Evolutionary conservation across 495 filamentous ascomycete species (phyloP), one percentile per base, ranked within the genome.

Genomic region (Daldinia loculata): DNA sequence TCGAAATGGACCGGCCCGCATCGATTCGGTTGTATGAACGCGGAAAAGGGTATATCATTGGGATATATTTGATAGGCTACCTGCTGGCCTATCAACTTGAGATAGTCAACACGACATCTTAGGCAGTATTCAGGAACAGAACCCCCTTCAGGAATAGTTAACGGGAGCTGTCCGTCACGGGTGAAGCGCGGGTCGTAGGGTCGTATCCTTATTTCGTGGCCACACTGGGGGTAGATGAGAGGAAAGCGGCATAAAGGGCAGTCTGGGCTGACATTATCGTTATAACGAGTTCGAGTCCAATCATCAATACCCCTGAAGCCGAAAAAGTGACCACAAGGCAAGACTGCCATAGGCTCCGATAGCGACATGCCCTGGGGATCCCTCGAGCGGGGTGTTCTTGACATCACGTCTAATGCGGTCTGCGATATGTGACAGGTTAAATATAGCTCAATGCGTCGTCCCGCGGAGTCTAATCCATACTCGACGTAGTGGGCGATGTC

Each of bases 401-500:
- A 43, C 53, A 58, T 78, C 70, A 68, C 76, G 61, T 60, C 75
- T 56, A 71, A 75, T 17, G 4, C 17, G 1, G 51, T 43, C 8
- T 60, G 3, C 11, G 67, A 76, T 2, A 74, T 69, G 0, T 3
- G 0, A 22, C 74, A 74, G 2, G 53, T 61, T 1, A 78, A 36
- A 70, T 76, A 34, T 65, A 78, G 3, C 72, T 77, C 34, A 69
- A 78, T 34, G 79, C 83, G 67, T 76, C 72, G 60, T 84, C 90
- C 74, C 84, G 90, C 72, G 79, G 89, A 41, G 80, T 80, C 39
- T 94, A 97, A 83, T 94, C 95, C 77, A 93, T 92, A 7, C 91
- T 93, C 39, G 80, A 86, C 9, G 93, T 97, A 88, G 79, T 86
- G 69, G 81, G 86, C 3, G 92, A 95, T 22, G 90, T 98, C 80